phyloP scores from a whole-genome alignment of 202 grass and related monocot species.

The Thinopyrum obtusiflorum region DNA sequence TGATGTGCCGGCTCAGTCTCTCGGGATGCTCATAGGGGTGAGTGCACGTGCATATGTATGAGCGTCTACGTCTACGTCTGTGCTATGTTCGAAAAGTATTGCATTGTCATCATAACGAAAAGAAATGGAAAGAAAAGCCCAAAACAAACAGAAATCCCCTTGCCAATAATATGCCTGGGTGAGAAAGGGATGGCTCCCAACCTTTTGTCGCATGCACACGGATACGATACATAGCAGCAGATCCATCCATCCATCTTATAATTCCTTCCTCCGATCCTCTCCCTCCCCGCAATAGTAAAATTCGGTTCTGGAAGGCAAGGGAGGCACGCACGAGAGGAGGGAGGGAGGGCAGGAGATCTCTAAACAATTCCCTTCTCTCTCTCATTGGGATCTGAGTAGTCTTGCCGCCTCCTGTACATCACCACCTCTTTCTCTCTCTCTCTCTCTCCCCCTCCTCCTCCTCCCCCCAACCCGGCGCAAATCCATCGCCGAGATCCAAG shows the following conservation, averaged over 20 bases:
- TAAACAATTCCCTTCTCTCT: background rate
- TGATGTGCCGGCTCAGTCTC: too few relatives aligned
- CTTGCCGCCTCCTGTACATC: background rate
- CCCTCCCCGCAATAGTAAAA: constrained; percentile 13
- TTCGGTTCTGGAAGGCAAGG: background rate
- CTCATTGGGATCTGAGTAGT: constrained; percentile 41
- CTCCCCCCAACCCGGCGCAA: constrained; percentile 48
- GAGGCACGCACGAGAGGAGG: too few relatives aligned
- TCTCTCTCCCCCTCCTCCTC: background rate
- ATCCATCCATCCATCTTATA: background rate
- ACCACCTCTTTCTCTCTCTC: background rate
- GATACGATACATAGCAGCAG: too few relatives aligned
- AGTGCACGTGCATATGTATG: too few relatives aligned
- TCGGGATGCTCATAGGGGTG: too few relatives aligned
- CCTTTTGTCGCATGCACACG: background rate
- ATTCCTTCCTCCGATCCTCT: background rate
- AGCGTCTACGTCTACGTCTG: too few relatives aligned
- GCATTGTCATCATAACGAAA: too few relatives aligned
- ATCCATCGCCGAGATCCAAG: constrained; percentile 49
- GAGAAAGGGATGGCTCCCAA: background rate
- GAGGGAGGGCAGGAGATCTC: background rate
- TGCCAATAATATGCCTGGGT: background rate
- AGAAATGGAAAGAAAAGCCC: too few relatives aligned
- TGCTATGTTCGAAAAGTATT: too few relatives aligned
- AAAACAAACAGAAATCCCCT: background rate